phyloP scores from a whole-genome alignment of 2,329 filamentous ascomycete genomes.

The Elsinoe necatrix region DNA sequence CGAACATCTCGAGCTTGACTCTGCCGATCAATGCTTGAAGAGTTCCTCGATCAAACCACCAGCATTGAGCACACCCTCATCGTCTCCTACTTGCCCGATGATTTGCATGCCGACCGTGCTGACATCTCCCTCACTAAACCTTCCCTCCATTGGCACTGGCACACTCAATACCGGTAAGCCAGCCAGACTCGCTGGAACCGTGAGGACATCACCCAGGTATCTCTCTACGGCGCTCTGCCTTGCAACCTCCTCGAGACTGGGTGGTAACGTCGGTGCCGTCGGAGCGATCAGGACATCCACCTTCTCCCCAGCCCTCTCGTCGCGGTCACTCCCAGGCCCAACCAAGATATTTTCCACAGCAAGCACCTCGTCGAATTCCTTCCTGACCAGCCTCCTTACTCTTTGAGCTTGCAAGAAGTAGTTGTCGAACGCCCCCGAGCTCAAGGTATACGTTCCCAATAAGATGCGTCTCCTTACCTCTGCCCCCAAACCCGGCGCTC shows the following conservation, averaged over 20 bases:
- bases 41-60: conserved; percentile 42
- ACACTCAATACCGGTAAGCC: conserved; percentile 83
- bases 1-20: background rate
- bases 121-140: conserved; percentile 21
- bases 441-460: conserved; percentile 81
- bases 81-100: conserved; percentile 74
- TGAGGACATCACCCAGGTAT: conserved; percentile 93
- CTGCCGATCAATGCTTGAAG: background rate
- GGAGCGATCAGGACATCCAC: conserved; percentile 85
- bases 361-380: conserved; percentile 80
- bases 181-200: conserved; percentile 86
- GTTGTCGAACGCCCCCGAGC: conserved; percentile 85
- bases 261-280: conserved; percentile 71
- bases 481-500: conserved; percentile 66
- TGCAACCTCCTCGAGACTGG: conserved; percentile 51
- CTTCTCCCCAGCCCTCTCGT: conserved; percentile 30
- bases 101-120: conserved; percentile 58
- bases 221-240: conserved; percentile 54
- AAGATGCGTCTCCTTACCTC: conserved; percentile 84
- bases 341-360: conserved; percentile 58
- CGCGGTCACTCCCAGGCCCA: conserved; percentile 19
- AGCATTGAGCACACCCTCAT: conserved; percentile 53
- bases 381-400: conserved; percentile 71
- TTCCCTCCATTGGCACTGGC: conserved; percentile 46
- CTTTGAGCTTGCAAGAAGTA: conserved; percentile 94